Base-by-base conservation (phyloP, 495 filamentous ascomycete species). In the Mytilinidion resinicola region DNA sequence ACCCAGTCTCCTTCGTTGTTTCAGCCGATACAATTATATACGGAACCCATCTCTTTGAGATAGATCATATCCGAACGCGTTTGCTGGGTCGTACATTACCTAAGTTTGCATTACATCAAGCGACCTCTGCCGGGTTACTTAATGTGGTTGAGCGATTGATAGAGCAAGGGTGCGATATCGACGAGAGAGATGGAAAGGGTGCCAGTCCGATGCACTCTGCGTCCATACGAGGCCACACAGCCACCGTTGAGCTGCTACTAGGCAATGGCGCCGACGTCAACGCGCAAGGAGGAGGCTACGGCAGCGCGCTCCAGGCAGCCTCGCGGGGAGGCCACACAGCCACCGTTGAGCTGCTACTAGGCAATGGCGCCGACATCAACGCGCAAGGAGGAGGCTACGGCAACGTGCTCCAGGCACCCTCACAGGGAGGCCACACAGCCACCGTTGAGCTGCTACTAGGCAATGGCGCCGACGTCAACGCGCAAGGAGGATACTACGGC, bases 351-450 rank as follows among this genome's bases (percentile, higher is more conserved):
- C 53, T 50, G 30, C 58, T 61, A 0, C 21, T 61, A 1, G 15
- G 34, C 15, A 50, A n/a, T n/a, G n/a, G n/a, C n/a, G n/a, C n/a
- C n/a, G n/a, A n/a, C n/a, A n/a, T n/a, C n/a, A n/a, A n/a, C 30
- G 50, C 57, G 3, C 15, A 60, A 41, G 57, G 51, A 3, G 55
- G 54, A 2, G 1, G 1, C 1, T 57, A 50, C 38, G 55, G 55
- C 53, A 60, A 54, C 51, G 51, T 35, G 37, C 49, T 58, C 46
- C 55, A 53, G 49, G 55, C 55, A n/a, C 51, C 55, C 15, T 53
- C 55, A 35, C 15, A 8, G 5, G 6, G 21, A 53, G 55, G 55
- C 55, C 37, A 58, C 55, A 15, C 30, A 12, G 21, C 9, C 19
- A 30, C 55, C n/a, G 25, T 51, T 21, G 34, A 58, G 55, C 41